Evolutionary conservation across 306 rosid species (phyloP), one percentile per base, ranked within the genome.

Genomic region (Vigna angularis): DNA sequence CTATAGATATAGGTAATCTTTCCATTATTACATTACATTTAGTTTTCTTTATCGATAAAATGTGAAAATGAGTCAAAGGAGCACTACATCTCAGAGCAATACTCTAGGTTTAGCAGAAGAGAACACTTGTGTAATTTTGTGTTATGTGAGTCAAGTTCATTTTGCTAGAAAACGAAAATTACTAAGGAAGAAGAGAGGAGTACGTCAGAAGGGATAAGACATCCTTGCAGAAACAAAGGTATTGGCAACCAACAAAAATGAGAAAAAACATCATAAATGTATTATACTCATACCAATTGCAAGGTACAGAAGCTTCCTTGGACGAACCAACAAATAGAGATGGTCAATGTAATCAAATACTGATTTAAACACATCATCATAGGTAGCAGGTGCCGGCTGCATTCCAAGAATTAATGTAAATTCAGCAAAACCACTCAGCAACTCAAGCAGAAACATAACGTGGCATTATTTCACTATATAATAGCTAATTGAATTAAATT

Each of bases 341-440:
- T 93, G 96, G 68, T 93, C 97, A 61, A 89, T 83, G 83, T 90
- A 93, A 61, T 85, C 88, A 79, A 93, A 90, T 42, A 93, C 86
- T 42, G 89, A 85, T 62, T 81, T 90, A 81, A 86, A 93, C 47
- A 90, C 97, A 63, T 80, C 97, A 47, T 83, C 83, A 70, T 90
- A 93, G 53, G 93, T 89, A 56, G 86, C 84, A 52, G 96, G 97
- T 3, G 96, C 85, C 26, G 89, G 88, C 97, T 93, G 92, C 88
- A 82, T 56, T 56, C 16, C 44, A 62, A 86, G 20, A 67, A 12
- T 11, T 22, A 45, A 44, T 17, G 36, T n/a, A 28, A 75, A 24
- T 32, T 76, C 11, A 34, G 36, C 63, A 36, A 66, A 74, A 67
- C 28, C 4, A 70, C 36, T 34, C 16, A 30, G 45, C 17, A 47